Conservation (phyloP, 495 filamentous ascomycete species). For the Wilcoxina mikolae region DNA sequence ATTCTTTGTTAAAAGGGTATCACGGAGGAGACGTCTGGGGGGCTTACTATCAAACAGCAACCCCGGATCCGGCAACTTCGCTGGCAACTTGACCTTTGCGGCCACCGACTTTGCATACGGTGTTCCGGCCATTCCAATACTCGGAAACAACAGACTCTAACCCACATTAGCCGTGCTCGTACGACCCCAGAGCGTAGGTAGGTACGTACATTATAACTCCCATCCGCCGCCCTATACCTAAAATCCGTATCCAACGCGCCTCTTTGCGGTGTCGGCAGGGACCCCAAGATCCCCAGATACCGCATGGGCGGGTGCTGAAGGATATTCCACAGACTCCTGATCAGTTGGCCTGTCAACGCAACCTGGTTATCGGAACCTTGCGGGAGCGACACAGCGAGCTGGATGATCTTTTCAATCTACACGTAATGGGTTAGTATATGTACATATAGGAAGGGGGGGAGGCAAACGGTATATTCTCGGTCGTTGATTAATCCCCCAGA, state of each 20-base stretch:
- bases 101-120: conserved; percentile 30
- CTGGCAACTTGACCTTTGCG: conserved; percentile 15
- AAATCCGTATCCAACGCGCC: neutral
- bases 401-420: conserved; percentile 17
- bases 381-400: conserved; percentile 10
- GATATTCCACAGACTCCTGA: conserved; percentile 48
- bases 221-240: conserved; percentile 52
- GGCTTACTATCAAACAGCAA: conserved; percentile 52
- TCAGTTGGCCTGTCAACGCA: conserved; percentile 11
- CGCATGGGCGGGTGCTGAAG: conserved; percentile 50
- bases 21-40: too few relatives aligned
- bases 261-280: neutral
- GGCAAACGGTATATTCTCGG: neutral
- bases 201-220: conserved; percentile 41
- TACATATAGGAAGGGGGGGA: too few relatives aligned
- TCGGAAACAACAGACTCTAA: conserved; percentile 35
- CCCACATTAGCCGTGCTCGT: neutral
- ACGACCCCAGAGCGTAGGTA: neutral
- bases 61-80: conserved; percentile 47
- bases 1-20: too few relatives aligned
- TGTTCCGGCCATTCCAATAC: conserved; percentile 36
- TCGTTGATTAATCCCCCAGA: neutral
- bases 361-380: conserved; percentile 5
- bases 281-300: conserved; percentile 30
- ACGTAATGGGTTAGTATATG: too few relatives aligned